These are phyloP conservation scores for Clitopilus hobsonii DNA, from an alignment of 768 basidiomycete species.

Conservation along the genomic window DNA sequence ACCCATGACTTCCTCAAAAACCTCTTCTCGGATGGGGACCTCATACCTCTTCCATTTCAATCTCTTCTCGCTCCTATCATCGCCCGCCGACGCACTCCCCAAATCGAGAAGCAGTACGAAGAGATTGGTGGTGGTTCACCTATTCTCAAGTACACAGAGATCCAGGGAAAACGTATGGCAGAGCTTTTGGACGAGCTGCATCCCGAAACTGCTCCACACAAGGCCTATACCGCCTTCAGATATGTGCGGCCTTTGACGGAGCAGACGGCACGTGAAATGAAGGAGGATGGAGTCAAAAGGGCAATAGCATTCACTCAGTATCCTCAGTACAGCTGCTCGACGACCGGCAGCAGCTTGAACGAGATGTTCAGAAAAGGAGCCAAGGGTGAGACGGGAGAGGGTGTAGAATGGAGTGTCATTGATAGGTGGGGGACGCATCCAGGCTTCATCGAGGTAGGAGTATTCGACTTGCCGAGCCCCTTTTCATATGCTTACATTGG, in stretches of 20 bases:
- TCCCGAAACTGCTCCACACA: constrained; percentile 91
- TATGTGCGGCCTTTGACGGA: constrained; percentile 88
- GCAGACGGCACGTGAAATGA: constrained; percentile 78
- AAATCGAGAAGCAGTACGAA: constrained; percentile 91
- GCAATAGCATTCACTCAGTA: constrained; percentile 98
- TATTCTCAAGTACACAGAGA: constrained; percentile 83
- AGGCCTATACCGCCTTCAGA: constrained; percentile 93
- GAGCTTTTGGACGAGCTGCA: constrained; percentile 90
- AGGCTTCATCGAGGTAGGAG: constrained; percentile 87
- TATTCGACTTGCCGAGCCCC: constrained; percentile 4
- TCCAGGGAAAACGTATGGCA: constrained; percentile 90
- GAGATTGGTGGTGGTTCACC: constrained; percentile 97
- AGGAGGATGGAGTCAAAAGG: constrained; percentile 83
- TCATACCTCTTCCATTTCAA: constrained; percentile 95
- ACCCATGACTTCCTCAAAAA: constrained; percentile 91
- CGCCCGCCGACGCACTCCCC: constrained; percentile 82
- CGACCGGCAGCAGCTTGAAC: constrained; percentile 95
- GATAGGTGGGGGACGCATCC: constrained; percentile 97
- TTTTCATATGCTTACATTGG: constrained; percentile 3
- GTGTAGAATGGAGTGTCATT: constrained; percentile 93
- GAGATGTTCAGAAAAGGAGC: constrained; percentile 74
- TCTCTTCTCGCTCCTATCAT: constrained; percentile 82
- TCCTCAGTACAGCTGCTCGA: constrained; percentile 97
- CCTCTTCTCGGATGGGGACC: constrained; percentile 87
- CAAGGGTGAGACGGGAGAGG: constrained; percentile 53